A percentile compares a stretch with the other conserved stretches of the same genome.
Evolutionary conservation across 768 basidiomycete species (phyloP).

Genomic region (Sarcodon sp.): DNA sequence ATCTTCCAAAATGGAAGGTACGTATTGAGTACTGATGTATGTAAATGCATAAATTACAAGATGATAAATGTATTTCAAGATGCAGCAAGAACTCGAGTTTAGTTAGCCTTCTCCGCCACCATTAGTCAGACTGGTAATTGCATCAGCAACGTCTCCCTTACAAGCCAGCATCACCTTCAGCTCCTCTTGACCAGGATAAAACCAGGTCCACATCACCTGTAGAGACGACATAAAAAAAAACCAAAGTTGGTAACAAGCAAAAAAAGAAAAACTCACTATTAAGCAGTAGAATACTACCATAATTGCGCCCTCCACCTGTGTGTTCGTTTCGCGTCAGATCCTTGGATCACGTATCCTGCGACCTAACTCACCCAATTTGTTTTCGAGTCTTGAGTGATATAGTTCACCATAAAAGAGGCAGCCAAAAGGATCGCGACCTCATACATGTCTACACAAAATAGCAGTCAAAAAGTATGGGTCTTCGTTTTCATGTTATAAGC

Average conservation of each 20-base stretch:
- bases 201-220: slow-evolving; percentile 47
- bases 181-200: slow-evolving; percentile 45
- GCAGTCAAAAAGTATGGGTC: neutral
- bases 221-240: too few relatives aligned
- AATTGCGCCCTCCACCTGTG: slow-evolving; percentile 23
- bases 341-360: too few relatives aligned
- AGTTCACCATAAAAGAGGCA: slow-evolving; percentile 67
- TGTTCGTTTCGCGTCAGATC: neutral
- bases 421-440: slow-evolving; percentile 55
- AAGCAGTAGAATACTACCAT: slow-evolving; percentile 59
- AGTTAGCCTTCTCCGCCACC: neutral
- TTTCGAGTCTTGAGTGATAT: slow-evolving; percentile 66
- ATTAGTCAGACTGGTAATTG: slow-evolving; percentile 13
- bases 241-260: too few relatives aligned
- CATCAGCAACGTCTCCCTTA: slow-evolving; percentile 20
- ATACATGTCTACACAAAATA: slow-evolving; percentile 37
- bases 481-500: too few relatives aligned
- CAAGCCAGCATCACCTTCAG: slow-evolving; percentile 30
- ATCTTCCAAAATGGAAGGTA: too few relatives aligned
- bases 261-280: slow-evolving; percentile 23
- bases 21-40: too few relatives aligned
- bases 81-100: too few relatives aligned
- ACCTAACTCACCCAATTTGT: slow-evolving; percentile 65
- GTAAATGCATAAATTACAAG: too few relatives aligned
- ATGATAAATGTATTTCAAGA: too few relatives aligned